Conservation (phyloP, 495 filamentous ascomycete genomes). For the Achaetomiella virescens region DNA sequence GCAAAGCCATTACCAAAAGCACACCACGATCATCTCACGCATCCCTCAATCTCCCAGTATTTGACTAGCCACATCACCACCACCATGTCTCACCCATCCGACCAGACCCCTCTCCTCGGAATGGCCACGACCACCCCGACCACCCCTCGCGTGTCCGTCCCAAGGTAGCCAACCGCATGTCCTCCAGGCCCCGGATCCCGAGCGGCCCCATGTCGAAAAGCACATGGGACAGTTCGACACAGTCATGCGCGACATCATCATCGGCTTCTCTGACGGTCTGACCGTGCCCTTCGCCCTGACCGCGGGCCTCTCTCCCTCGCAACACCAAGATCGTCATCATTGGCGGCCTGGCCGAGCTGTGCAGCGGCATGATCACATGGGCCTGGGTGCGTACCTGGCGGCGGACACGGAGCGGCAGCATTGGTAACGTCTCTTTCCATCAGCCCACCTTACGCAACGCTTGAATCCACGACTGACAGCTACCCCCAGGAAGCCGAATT, state of each 20-base stretch:
- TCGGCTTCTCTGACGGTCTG: constrained; percentile 54
- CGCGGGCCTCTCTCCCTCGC: constrained; percentile 49
- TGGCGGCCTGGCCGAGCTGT: constrained; percentile 61
- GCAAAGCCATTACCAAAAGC: too few relatives aligned
- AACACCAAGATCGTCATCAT: constrained; percentile 54
- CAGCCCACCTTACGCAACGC: too few relatives aligned
- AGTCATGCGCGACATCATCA: constrained; percentile 42
- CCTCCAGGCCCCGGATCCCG: neutral
- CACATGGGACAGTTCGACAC: constrained; percentile 16
- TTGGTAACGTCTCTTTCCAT: neutral
- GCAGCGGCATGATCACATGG: constrained; percentile 60
- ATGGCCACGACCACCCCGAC: neutral
- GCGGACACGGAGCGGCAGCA: constrained; percentile 37
- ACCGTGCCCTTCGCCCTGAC: constrained; percentile 58
- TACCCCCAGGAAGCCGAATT: constrained; percentile 44
- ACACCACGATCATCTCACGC: too few relatives aligned
- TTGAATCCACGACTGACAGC: constrained; percentile 31
- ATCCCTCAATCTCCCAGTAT: too few relatives aligned
- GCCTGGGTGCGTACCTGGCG: constrained; percentile 55
- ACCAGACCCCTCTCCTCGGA: constrained; percentile 1
- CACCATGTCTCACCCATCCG: neutral
- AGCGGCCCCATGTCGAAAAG: neutral
- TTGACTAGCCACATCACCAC: too few relatives aligned
- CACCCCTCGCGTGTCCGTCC: neutral
- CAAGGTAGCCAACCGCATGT: constrained; percentile 4